These are phyloP conservation scores for Thielaviopsis populi DNA, from an alignment of 2,329 filamentous ascomycete species.

Conservation along the genomic window DNA sequence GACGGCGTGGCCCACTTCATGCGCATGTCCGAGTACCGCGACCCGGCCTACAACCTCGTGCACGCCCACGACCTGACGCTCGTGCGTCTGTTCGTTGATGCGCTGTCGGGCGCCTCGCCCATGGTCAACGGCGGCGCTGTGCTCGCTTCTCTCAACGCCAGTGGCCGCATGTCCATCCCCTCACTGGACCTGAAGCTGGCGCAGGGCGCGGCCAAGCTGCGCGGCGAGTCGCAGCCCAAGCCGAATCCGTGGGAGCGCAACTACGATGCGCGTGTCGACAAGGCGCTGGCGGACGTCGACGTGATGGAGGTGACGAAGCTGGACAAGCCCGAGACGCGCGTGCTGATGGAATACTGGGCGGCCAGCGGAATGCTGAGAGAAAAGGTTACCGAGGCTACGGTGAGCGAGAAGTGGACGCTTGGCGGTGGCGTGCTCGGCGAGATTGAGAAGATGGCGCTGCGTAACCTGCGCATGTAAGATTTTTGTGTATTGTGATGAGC, in stretches of 20 bases:
- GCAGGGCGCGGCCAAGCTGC: slow-evolving; percentile 34
- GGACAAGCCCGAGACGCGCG: slow-evolving; percentile 57
- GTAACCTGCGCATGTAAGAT: slow-evolving; percentile 32
- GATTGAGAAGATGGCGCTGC: slow-evolving; percentile 53
- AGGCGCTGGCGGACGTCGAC: slow-evolving; percentile 34
- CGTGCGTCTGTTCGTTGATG: slow-evolving; percentile 57
- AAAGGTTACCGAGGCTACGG: slow-evolving; percentile 51
- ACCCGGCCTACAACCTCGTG: slow-evolving; percentile 53
- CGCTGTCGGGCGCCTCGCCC: slow-evolving; percentile 44
- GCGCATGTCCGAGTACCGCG: slow-evolving; percentile 60
- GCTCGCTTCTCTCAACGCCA: slow-evolving; percentile 57
- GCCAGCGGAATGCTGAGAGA: slow-evolving; percentile 64
- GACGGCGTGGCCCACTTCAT: slow-evolving; percentile 76
- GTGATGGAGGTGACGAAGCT: slow-evolving; percentile 50
- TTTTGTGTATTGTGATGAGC: not conserved
- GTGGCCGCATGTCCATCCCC: slow-evolving; percentile 49
- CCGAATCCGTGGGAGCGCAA: slow-evolving; percentile 39
- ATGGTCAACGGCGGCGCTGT: slow-evolving; percentile 64
- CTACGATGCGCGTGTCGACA: slow-evolving; percentile 44
- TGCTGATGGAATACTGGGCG: slow-evolving; percentile 87
- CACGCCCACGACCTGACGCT: slow-evolving; percentile 76
- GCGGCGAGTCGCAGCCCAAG: slow-evolving; percentile 26
- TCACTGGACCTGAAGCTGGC: slow-evolving; percentile 54
- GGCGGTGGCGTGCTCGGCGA: slow-evolving; percentile 71
- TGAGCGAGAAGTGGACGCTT: slow-evolving; percentile 72